Base-by-base conservation (phyloP, 164 flowering plant species). In the Annona cherimola region DNA sequence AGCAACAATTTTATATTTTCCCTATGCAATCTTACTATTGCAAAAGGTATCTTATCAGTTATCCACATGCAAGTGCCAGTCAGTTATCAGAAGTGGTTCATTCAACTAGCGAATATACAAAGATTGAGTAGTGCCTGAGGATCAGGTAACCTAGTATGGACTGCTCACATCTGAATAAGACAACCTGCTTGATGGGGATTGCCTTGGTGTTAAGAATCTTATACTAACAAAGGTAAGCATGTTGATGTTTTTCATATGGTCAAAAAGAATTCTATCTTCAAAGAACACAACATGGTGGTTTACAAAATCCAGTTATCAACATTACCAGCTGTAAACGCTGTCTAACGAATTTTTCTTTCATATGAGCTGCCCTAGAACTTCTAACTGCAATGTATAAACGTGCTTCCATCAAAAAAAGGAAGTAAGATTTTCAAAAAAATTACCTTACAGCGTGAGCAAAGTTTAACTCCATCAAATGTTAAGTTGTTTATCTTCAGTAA, bases 401-500 rank as follows among this genome's bases (percentile, higher is more conserved):
- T 62, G 42, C 9, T 62, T 62, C 35, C 26, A 62, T 20, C 26
- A 3, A 62, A 65, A 62, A 65, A 35, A 35, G 42, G 70, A 55
- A 2, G 44, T 4, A 69, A 66, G 26, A 19, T 26, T 26, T 26
- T 26, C 35, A 26, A 12, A 35, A 71, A 4, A 1, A 43, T 75
- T 78, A 90, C 98, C 98, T 94, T 92, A 68, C 98, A 94, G 59
- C 97, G 94, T 43, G 89, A 69, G 73, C 97, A 94, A 41, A 94
- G 81, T 84, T 88, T 90, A 73, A 88, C 96, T 66, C 96, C 93
- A 74, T 81, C 69, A 72, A 90, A 92, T n/a, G 81, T 77, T 19
- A 83, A 74, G 18, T 83, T 81, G 75, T 76, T 83, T 60, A 94
- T 92, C 69, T 69, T 82, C 77, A 92, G 75, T 78, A 86, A 92